Evolutionary conservation across 1,284 basidiomycete species (phyloP).

Genomic region (Ganoderma sinense): DNA sequence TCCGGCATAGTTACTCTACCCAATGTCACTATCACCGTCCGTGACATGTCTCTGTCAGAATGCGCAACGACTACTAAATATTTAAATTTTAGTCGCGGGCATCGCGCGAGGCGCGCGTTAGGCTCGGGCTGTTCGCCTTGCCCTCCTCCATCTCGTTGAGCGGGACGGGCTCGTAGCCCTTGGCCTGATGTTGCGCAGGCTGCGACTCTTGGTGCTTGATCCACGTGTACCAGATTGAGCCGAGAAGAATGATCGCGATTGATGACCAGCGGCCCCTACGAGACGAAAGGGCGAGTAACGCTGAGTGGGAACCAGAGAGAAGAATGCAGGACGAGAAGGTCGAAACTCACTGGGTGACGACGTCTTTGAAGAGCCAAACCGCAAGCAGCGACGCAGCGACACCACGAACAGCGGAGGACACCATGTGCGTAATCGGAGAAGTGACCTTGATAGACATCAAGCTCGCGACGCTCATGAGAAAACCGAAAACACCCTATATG

Average conservation of each 20-base stretch:
- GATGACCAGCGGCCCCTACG: constrained; percentile 81
- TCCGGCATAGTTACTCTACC: not conserved
- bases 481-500: constrained; percentile 78
- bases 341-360: constrained; percentile 72
- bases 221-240: constrained; percentile 89
- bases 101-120: constrained; percentile 19
- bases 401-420: constrained; percentile 85
- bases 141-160: constrained; percentile 60
- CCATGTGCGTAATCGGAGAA: constrained; percentile 92
- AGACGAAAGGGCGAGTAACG: constrained; percentile 8
- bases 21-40: not conserved
- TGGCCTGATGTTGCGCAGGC: constrained; percentile 14
- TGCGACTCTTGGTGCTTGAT: constrained; percentile 76
- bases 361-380: constrained; percentile 77
- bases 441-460: constrained; percentile 91
- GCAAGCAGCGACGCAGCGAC: constrained; percentile 83
- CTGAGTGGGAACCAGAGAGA: not conserved
- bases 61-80: not conserved
- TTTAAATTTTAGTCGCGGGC: constrained; percentile 19
- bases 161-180: constrained; percentile 54
- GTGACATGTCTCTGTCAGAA: not conserved
- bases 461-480: constrained; percentile 91
- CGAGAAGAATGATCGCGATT: constrained; percentile 79
- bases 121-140: constrained; percentile 30
- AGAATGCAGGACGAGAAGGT: not conserved